These are phyloP conservation scores for Solanum clarkiae DNA, from an alignment of 257 asterid genomes.

Conservation along the genomic window DNA sequence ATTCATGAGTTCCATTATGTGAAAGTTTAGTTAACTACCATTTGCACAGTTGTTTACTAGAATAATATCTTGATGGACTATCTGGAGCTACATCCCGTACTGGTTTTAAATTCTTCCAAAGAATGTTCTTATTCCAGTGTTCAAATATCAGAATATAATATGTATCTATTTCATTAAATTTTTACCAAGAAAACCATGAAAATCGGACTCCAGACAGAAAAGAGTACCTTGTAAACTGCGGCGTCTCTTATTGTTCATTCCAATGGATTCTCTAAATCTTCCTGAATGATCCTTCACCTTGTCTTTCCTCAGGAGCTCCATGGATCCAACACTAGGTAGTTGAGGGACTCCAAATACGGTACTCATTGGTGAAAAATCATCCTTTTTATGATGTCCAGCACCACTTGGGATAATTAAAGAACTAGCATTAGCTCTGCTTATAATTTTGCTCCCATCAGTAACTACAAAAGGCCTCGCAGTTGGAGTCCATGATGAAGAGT, in stretches of 20 bases:
- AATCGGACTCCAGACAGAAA: constrained; percentile 30
- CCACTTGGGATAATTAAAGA: constrained; percentile 9
- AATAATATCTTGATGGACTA: background rate
- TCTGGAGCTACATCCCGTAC: background rate
- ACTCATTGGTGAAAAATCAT: background rate
- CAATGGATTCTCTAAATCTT: constrained; percentile 1
- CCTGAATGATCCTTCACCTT: constrained; percentile 16
- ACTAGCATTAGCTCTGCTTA: constrained; percentile 21
- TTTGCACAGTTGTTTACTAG: background rate
- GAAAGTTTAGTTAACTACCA: background rate
- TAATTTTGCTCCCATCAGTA: constrained; percentile 46
- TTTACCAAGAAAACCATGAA: constrained; percentile 11
- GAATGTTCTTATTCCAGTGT: background rate
- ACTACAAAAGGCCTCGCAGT: constrained; percentile 37
- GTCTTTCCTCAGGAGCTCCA: constrained; percentile 12
- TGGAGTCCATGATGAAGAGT: constrained; percentile 20
- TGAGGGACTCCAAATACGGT: constrained; percentile 41
- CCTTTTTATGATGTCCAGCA: constrained; percentile 9
- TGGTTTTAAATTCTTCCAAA: background rate
- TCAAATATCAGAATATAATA: background rate
- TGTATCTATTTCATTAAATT: background rate
- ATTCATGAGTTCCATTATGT: background rate
- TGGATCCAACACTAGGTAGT: constrained; percentile 27
- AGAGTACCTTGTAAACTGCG: constrained; percentile 25
- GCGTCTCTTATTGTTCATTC: constrained; percentile 12